Evolutionary conservation across 108 stramenopile species (phyloP).

Genomic region (Nitzschia sp.): DNA sequence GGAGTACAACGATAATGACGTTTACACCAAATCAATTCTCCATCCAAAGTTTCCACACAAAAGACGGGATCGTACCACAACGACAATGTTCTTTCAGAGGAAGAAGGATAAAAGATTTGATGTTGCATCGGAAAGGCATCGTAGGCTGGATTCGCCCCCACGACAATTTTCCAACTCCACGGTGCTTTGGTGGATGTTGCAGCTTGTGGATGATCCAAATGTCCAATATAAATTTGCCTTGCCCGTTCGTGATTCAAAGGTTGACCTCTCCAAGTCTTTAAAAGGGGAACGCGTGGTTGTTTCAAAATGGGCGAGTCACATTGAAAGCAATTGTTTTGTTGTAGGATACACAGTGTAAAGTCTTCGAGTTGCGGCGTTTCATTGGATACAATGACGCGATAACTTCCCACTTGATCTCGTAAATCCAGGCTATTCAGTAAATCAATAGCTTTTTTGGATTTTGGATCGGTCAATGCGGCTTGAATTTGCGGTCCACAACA

Average conservation of each 20-base stretch:
- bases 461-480: conserved; percentile 65
- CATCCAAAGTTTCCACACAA: conserved; percentile 92
- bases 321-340: conserved; percentile 61
- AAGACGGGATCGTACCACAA: conserved; percentile 98
- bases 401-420: conserved; percentile 83
- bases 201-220: conserved; percentile 40
- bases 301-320: conserved; percentile 73
- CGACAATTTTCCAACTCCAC: conserved; percentile 91
- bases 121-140: conserved; percentile 96
- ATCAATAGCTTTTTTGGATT: conserved; percentile 72
- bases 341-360: conserved; percentile 13
- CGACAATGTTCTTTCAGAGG: conserved; percentile 64
- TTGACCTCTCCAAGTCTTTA: conserved; percentile 68
- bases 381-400: conserved; percentile 93
- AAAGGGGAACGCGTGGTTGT: conserved; percentile 63
- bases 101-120: conserved; percentile 47
- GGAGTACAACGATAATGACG: conserved; percentile 70
- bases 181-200: conserved; percentile 16
- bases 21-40: conserved; percentile 87
- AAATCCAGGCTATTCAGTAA: conserved; percentile 75
- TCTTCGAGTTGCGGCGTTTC: conserved; percentile 83
- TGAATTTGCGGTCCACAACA: conserved; percentile 79
- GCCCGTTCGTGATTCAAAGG: conserved; percentile 72
- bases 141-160: conserved; percentile 93
- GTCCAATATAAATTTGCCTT: conserved; percentile 83